Percentiles rank a stretch among this genome's conserved stretches.
Evolutionary conservation across 768 basidiomycete genomes (phyloP).

Genomic region (Agaricus blazei): DNA sequence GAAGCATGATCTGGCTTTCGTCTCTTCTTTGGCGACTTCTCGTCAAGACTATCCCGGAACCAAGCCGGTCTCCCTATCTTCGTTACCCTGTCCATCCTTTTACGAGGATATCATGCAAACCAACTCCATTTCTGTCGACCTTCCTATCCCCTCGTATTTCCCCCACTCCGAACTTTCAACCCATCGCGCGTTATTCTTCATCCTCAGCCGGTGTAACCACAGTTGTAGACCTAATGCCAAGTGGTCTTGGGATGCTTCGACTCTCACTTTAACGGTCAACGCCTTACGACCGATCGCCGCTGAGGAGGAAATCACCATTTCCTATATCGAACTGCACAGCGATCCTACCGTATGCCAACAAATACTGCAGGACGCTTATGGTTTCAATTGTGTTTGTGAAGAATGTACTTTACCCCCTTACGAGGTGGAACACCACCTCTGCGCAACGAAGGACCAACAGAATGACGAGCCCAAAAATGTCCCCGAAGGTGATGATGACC

Average conservation of each 20-base stretch:
- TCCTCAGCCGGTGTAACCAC: constrained; percentile 40
- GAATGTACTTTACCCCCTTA: constrained; percentile 22
- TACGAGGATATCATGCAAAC: constrained; percentile 38
- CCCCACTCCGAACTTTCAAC: constrained; percentile 14
- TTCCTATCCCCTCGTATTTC: constrained; percentile 17
- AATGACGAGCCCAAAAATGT: constrained; percentile 8
- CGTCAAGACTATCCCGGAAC: constrained; percentile 17
- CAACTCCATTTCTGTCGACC: constrained; percentile 34
- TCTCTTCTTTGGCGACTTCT: background rate
- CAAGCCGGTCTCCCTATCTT: constrained; percentile 21
- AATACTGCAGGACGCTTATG: constrained; percentile 31
- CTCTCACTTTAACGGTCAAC: constrained; percentile 33
- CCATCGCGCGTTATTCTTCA: constrained; percentile 39
- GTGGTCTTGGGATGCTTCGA: constrained; percentile 34
- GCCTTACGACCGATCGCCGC: constrained; percentile 32
- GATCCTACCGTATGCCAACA: constrained; percentile 26
- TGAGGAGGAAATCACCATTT: constrained; percentile 40
- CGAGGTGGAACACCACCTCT: background rate
- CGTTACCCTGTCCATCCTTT: constrained; percentile 25
- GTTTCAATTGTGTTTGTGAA: constrained; percentile 35
- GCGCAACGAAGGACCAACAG: constrained; percentile 2
- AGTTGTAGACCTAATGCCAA: constrained; percentile 42
- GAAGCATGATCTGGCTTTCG: background rate
- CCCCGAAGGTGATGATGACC: constrained; percentile 19
- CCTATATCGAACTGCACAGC: constrained; percentile 36